A percentile compares a stretch with the other conserved stretches of the same genome.
These are phyloP conservation scores for Spongospora subterranea DNA, from an alignment of 208 protist species.

Conservation along the genomic window DNA sequence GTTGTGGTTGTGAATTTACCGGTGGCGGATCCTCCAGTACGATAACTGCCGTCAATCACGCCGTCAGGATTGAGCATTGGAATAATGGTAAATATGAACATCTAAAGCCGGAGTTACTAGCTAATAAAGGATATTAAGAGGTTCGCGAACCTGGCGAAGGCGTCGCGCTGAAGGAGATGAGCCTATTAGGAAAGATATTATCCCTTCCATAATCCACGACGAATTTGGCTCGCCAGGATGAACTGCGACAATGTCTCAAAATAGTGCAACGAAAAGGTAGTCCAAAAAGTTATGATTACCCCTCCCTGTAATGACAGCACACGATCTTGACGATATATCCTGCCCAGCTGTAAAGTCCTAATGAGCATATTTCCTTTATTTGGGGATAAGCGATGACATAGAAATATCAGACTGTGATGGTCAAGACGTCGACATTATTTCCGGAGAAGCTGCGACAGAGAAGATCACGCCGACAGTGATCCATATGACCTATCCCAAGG, in stretches of 20 bases:
- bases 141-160: too few species aligned
- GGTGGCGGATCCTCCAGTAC: neutral
- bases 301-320: neutral
- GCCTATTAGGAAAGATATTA: neutral
- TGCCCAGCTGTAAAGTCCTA: neutral
- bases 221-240: neutral
- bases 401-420: too few species aligned
- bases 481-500: too few species aligned
- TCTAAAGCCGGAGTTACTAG: too few species aligned
- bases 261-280: neutral
- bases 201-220: neutral
- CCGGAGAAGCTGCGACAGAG: neutral
- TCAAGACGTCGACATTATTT: neutral
- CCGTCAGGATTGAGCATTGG: constrained; percentile 19
- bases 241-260: neutral
- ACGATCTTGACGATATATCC: neutral
- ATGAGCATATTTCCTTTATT: too few species aligned
- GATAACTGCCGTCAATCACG: neutral
- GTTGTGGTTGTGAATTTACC: neutral
- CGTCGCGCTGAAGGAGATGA: neutral
- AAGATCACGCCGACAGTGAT: neutral
- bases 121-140: too few species aligned
- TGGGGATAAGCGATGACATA: too few species aligned
- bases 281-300: neutral
- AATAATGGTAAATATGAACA: neutral